phyloP scores from a whole-genome alignment of 768 basidiomycete species.

The Lactarius hatsudake region DNA sequence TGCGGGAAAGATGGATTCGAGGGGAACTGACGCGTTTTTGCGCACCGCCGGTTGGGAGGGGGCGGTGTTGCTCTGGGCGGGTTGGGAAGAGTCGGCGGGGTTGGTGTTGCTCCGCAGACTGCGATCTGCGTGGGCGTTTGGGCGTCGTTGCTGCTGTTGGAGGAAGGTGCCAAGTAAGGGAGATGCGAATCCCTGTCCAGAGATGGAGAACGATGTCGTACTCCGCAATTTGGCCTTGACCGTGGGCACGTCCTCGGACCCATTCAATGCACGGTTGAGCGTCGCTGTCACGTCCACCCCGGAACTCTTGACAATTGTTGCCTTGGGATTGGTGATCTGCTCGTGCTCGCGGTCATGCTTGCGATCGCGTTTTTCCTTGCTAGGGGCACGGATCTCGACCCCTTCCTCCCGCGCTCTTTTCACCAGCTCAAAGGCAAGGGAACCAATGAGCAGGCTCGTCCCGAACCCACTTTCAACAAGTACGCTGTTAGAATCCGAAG shows the following conservation, averaged over 20 bases:
- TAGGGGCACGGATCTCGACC: constrained; percentile 46
- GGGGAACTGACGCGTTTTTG: constrained; percentile 51
- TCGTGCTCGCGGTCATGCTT: constrained; percentile 26
- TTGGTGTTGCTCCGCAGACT: constrained; percentile 2
- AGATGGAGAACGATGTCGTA: constrained; percentile 45
- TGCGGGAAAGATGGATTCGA: constrained; percentile 81
- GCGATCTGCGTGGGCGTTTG: constrained; percentile 33
- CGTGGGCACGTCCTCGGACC: constrained; percentile 17
- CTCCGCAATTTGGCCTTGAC: constrained; percentile 30
- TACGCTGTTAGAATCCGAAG: constrained; percentile 69
- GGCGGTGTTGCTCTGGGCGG: constrained; percentile 20
- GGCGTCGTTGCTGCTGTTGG: constrained; percentile 48
- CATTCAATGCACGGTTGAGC: constrained; percentile 27
- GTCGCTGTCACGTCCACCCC: constrained; percentile 45
- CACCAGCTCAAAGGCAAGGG: constrained; percentile 66
- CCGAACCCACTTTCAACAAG: constrained; percentile 69
- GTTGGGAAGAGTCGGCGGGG: constrained; percentile 16
- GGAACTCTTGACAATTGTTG: constrained; percentile 28
- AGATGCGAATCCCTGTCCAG: constrained; percentile 42
- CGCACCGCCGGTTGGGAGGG: constrained; percentile 30
- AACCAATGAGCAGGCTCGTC: constrained; percentile 55
- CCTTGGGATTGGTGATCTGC: constrained; percentile 16
- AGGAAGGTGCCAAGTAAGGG: constrained; percentile 63
- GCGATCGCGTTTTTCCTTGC: constrained; percentile 44
- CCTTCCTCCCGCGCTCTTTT: constrained; percentile 64